Evolutionary conservation across 2,329 filamentous ascomycete species (phyloP), one percentile per base, ranked within the genome.

Genomic region (Tolypocladium pustulatum): DNA sequence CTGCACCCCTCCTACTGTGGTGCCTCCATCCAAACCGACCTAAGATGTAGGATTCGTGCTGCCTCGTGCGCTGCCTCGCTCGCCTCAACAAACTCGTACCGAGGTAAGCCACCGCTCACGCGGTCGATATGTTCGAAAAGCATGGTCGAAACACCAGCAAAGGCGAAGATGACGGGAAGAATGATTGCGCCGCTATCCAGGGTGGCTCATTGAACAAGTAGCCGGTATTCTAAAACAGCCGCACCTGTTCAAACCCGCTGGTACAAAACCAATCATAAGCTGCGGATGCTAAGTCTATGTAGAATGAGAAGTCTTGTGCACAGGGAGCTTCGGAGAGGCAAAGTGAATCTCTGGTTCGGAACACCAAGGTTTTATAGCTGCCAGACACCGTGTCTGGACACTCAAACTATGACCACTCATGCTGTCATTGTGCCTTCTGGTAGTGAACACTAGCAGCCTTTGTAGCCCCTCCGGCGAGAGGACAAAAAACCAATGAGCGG

Each of bases 261-360:
- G 27, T 4, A 27, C 27, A 52, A 34, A 7, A 52, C 15, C 10
- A 52, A 52, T 30, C 7, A 25, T 10, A 27, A 12, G 17, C 49
- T 34, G 49, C 9, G 49, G 27, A 57, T 41, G 56, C 56, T 36
- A 53, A 12, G 49, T 57, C 56, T 57, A 57, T 54, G 56, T 34
- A 57, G 36, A 27, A 57, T n/a, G 40, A 53, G 25, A 41, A 36
- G 51, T n/a, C 25, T 37, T 25, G 49, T 57, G 27, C 36, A 13
- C 37, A 34, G 13, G 17, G 25, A 7, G 30, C 15, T 17, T 12
- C 20, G 22, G 41, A 13, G 32, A 52, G 27, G 46, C 27, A 32
- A 15, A 32, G 27, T 52, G 27, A 34, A 12, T 9, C n/a, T 15
- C n/a, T 20, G 20, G 15, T 52, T 52, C 8, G 25, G 7, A 49